Evolutionary conservation across 1,284 basidiomycete species (phyloP).

Genomic region (Marasmius oreades): DNA sequence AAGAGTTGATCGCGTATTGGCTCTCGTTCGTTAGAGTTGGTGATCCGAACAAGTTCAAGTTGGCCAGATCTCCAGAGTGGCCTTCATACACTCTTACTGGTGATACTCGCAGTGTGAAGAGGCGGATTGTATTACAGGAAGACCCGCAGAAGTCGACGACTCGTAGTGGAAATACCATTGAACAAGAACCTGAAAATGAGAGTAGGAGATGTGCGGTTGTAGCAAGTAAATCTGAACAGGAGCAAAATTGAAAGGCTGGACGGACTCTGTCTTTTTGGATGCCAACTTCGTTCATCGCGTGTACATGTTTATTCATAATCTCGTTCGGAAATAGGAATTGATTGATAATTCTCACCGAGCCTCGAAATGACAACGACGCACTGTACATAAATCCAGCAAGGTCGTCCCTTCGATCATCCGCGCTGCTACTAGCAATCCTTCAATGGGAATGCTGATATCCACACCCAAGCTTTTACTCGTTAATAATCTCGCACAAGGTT

Average conservation of each 20-base stretch:
- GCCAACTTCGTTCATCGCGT: slow-evolving; percentile 21
- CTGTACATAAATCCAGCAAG: too few relatives aligned
- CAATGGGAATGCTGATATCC: too few relatives aligned
- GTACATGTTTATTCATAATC: too few relatives aligned
- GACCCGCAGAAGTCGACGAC: slow-evolving; percentile 26
- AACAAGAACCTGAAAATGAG: slow-evolving; percentile 37
- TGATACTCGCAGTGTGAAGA: slow-evolving; percentile 10
- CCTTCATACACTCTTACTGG: slow-evolving; percentile 24
- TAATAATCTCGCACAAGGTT: too few relatives aligned
- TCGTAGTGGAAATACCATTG: slow-evolving; percentile 39
- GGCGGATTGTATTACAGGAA: slow-evolving; percentile 44
- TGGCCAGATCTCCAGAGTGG: slow-evolving; percentile 44
- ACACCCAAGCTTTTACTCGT: too few relatives aligned
- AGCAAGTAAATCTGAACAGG: slow-evolving; percentile 25
- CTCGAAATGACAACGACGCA: too few relatives aligned
- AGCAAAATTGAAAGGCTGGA: slow-evolving; percentile 29
- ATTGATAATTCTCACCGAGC: too few relatives aligned
- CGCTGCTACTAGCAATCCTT: too few relatives aligned
- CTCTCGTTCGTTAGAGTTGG: slow-evolving; percentile 53
- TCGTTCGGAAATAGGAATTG: too few relatives aligned
- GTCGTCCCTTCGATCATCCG: too few relatives aligned
- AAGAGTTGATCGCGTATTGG: slow-evolving; percentile 58
- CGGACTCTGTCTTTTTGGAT: too few relatives aligned
- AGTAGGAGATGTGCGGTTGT: slow-evolving; percentile 32
- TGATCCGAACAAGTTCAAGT: slow-evolving; percentile 48